A percentile compares a stretch with the other conserved stretches of the same genome.
Conservation (phyloP, 2,329 filamentous ascomycete species). For the Colletotrichum caudatum region DNA sequence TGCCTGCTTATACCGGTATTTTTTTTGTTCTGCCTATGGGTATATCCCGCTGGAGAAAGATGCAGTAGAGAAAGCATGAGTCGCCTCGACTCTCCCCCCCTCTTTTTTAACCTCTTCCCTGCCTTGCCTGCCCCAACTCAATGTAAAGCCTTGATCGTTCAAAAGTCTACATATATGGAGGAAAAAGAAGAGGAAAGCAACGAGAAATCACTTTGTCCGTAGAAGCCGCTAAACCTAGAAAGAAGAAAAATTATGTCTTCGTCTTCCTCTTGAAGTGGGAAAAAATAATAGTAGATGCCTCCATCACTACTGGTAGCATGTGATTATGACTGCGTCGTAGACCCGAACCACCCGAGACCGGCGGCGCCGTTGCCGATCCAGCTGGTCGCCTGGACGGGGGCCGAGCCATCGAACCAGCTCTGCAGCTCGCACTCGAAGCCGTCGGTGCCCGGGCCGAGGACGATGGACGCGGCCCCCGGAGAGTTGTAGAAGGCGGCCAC, state of each 20-base stretch:
- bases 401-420: slow-evolving; percentile 41
- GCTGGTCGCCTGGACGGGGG: slow-evolving; percentile 34
- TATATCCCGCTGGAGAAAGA: neutral
- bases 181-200: neutral
- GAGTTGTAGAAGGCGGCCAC: slow-evolving; percentile 35
- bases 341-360: slow-evolving; percentile 33
- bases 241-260: neutral
- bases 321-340: neutral
- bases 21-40: neutral
- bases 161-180: neutral
- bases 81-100: neutral
- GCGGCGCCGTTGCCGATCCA: slow-evolving; percentile 41
- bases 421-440: slow-evolving; percentile 62
- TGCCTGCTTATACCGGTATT: neutral
- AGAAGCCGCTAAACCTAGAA: neutral
- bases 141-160: neutral
- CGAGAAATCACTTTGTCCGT: neutral
- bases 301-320: neutral
- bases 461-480: slow-evolving; percentile 43
- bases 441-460: slow-evolving; percentile 54
- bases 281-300: neutral
- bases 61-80: neutral
- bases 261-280: neutral
- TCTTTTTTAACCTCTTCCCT: too few relatives aligned
- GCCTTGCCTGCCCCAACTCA: too few relatives aligned